These are phyloP conservation scores for Magnolia kwangsiensis DNA, from an alignment of 164 flowering plant species.

Conservation along the genomic window DNA sequence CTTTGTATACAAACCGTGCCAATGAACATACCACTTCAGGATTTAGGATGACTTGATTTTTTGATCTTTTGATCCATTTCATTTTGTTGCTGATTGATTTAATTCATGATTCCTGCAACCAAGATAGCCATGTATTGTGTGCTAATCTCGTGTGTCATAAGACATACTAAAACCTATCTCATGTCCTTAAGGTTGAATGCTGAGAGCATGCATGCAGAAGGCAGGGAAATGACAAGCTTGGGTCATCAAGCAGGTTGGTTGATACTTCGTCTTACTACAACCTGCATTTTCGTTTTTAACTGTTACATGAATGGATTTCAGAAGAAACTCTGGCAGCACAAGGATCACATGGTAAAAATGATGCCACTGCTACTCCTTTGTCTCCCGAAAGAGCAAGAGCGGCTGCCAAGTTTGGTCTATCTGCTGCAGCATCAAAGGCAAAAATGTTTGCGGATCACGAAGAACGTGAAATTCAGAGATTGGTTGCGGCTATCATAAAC, in stretches of 20 bases:
- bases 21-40: too few relatives aligned
- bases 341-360: constrained; percentile 34
- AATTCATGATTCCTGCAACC: neutral
- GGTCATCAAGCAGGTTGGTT: constrained; percentile 42
- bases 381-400: constrained; percentile 59
- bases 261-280: neutral
- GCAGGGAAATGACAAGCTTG: constrained; percentile 34
- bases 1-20: too few relatives aligned
- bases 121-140: neutral
- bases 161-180: constrained; percentile 1
- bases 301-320: constrained; percentile 13
- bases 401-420: constrained; percentile 83
- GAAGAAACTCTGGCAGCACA: constrained; percentile 29
- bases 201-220: constrained; percentile 40
- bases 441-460: constrained; percentile 96
- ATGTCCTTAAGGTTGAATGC: constrained; percentile 40
- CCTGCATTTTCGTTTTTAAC: neutral
- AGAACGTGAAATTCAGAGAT: constrained; percentile 97
- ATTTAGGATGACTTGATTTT: neutral
- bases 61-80: neutral
- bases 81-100: neutral
- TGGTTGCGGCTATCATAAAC: constrained; percentile 83
- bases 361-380: constrained; percentile 23
- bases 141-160: neutral
- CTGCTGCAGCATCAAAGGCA: constrained; percentile 93